phyloP scores from a whole-genome alignment of 306 rosid species.

The Cicer cuneatum region DNA sequence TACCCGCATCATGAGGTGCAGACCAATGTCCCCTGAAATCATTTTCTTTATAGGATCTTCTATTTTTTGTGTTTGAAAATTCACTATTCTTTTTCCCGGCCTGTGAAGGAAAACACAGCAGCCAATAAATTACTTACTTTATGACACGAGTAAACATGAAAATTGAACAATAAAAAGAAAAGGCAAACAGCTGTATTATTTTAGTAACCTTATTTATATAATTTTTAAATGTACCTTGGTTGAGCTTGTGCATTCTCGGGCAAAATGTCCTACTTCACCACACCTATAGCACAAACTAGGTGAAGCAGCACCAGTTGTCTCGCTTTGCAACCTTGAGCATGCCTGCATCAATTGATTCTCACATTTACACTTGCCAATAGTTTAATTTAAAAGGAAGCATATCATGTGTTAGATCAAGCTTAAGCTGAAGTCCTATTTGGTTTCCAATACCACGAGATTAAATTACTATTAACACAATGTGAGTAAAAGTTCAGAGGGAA shows the following conservation, averaged over 20 bases:
- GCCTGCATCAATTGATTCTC: slow-evolving; percentile 54
- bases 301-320: slow-evolving; percentile 51
- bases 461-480: slow-evolving; percentile 6
- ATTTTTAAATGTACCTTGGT: slow-evolving; percentile 50
- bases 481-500: background rate
- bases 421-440: background rate
- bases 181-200: background rate
- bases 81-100: slow-evolving; percentile 56
- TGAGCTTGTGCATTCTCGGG: slow-evolving; percentile 75
- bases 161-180: background rate
- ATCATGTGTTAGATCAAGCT: background rate
- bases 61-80: slow-evolving; percentile 47
- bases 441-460: background rate
- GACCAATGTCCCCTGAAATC: slow-evolving; percentile 57
- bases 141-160: background rate
- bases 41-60: slow-evolving; percentile 53
- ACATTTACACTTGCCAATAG: background rate
- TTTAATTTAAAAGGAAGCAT: background rate
- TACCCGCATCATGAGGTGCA: slow-evolving; percentile 60
- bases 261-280: slow-evolving; percentile 89
- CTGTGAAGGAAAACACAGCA: slow-evolving; percentile 47
- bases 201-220: background rate
- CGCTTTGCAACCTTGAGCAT: slow-evolving; percentile 61
- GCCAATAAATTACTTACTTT: slow-evolving; percentile 24
- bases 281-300: slow-evolving; percentile 78